Conservation (phyloP, 345 rosid species). For the Syzygium grande region DNA sequence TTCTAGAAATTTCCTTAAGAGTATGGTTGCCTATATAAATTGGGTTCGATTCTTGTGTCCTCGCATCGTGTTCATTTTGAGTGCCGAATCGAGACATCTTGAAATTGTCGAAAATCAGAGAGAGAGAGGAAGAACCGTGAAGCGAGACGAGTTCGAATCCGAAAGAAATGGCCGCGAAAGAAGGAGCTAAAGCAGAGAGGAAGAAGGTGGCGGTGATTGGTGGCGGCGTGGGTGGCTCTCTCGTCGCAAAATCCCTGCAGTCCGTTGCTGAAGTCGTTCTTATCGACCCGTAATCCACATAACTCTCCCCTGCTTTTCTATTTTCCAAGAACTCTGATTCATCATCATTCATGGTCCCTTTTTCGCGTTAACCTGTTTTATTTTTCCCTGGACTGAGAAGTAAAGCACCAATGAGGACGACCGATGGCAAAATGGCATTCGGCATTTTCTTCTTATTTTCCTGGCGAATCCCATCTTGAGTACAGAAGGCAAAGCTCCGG, state of each 20-base stretch:
- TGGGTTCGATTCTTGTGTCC: background rate
- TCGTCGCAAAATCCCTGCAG: conserved; percentile 24
- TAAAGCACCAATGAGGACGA: no score
- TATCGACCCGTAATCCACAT: conserved; percentile 20
- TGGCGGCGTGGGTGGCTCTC: conserved; percentile 34
- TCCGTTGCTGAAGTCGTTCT: conserved; percentile 30
- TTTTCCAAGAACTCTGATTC: background rate
- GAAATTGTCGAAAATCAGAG: background rate
- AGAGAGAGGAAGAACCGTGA: background rate
- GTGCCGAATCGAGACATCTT: background rate
- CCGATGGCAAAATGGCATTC: background rate
- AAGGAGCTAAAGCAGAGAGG: background rate
- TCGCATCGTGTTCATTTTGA: background rate
- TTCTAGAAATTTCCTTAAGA: background rate
- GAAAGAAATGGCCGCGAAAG: conserved; percentile 3
- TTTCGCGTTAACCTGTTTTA: background rate
- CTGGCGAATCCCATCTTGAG: background rate
- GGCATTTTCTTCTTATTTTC: background rate
- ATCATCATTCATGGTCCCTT: background rate
- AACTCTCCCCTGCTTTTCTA: background rate
- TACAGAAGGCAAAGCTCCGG: background rate
- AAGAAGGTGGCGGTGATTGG: conserved; percentile 34
- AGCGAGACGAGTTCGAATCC: background rate
- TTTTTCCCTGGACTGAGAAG: background rate
- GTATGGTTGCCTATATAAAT: background rate